Evolutionary conservation across 2,329 filamentous ascomycete species (phyloP), one percentile per base, ranked within the genome.

Genomic region (Cercospora sesami): DNA sequence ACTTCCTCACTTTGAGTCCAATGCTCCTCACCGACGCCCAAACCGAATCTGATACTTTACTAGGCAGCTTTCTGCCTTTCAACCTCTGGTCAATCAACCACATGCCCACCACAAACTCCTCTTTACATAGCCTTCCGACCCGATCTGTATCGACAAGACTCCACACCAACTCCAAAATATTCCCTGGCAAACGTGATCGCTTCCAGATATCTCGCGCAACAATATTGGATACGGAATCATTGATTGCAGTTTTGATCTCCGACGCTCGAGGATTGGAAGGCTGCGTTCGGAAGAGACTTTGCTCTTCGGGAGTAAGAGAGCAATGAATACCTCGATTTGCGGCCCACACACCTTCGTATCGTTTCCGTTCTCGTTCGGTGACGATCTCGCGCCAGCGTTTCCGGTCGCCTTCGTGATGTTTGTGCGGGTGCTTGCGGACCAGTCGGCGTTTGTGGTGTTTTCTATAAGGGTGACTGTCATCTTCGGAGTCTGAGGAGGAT

Each of bases 321-420:
- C 78, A 75, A 58, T 78, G 73, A 0, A 88, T 67, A 0, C 91
- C 91, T 60, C 88, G 87, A 74, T 95, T 95, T 51, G 91, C 92
- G 1, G 92, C 92, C 91, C 91, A 95, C 1, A 95, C 86, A 2
- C 90, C 92, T 78, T 94, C 92, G 78, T 95, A 95, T 1, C 92
- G 85, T 75, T 91, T 91, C n/a, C 90, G 83, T 75, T 95, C 91
- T 5, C 87, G 83, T 59, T 87, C 85, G 0, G 90, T 91, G 51
- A 95, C 86, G 69, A 88, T 84, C 72, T 94, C 91, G 51, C 91
- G 86, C 92, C 92, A 95, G 6, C 91, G 86, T 74, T 88, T 89
- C 18, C 91, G 86, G 4, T 90, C 86, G 60, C 76, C 91, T 76
- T 94, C 91, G 73, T 92, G 88, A 74, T 95, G 91, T 73, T 88